Conservation (phyloP, 768 basidiomycete genomes). For the Lyophyllum semitale region DNA sequence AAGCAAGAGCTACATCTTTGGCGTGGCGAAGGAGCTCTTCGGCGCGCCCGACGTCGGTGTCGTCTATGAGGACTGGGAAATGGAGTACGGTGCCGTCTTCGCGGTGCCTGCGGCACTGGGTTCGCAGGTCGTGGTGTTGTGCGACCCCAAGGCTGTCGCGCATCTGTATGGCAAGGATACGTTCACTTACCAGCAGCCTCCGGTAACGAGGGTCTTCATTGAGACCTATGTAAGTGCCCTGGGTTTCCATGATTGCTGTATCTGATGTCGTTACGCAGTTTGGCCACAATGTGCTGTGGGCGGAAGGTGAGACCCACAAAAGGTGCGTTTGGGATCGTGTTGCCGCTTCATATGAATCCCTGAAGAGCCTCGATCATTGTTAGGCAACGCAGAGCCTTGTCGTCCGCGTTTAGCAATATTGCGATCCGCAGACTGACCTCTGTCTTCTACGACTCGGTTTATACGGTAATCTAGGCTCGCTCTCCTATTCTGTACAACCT, state of each 20-base stretch:
- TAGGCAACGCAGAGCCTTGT: constrained; percentile 37
- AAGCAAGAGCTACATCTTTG: constrained; percentile 13
- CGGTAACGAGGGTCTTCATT: constrained; percentile 25
- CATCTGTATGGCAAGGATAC: constrained; percentile 23
- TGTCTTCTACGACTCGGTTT: constrained; percentile 42
- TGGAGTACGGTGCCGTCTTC: constrained; percentile 15
- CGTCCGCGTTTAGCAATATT: constrained; percentile 42
- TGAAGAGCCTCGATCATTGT: not conserved
- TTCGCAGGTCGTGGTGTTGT: constrained; percentile 12
- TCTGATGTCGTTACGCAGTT: constrained; percentile 11
- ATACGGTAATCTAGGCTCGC: constrained; percentile 32
- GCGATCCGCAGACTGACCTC: constrained; percentile 36
- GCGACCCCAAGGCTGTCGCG: constrained; percentile 24
- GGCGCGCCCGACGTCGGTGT: constrained; percentile 1
- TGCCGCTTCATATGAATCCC: too few species aligned
- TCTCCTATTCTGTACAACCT: not conserved
- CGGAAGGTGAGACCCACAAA: constrained; percentile 28
- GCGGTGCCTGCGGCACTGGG: constrained; percentile 13
- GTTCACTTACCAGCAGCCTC: constrained; percentile 17
- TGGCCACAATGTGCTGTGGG: constrained; percentile 40
- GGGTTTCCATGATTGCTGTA: too few species aligned
- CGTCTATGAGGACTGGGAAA: constrained; percentile 17
- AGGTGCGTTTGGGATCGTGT: constrained; percentile 1
- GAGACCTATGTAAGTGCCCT: constrained; percentile 23
- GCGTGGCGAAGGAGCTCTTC: constrained; percentile 1